Evolutionary conservation across 169 alveolate species (phyloP), one percentile per base, ranked within the genome.

Genomic region (Amoebophrya sp.): DNA sequence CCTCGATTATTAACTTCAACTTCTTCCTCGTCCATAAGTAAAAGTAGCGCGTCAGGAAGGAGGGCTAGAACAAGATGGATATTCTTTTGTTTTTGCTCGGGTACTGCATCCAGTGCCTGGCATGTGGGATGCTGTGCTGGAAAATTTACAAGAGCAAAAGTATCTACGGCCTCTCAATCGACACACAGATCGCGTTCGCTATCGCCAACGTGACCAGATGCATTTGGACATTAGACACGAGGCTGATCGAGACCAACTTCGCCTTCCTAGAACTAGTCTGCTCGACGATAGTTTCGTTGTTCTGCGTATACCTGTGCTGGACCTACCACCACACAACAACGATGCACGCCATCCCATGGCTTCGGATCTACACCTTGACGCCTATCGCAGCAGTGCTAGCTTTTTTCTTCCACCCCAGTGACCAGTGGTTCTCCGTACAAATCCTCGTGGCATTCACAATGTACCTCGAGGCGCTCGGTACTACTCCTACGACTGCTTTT

Each of bases 361-460:
- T 65, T 10, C 83, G 83, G 12, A 36, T 65, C 39, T 65, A 65
- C 83, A 26, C 83, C 33, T 26, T 65, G 0, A 65, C 83, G 2
- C 83, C 83, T 53, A 93, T 65, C 1, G 92, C 96, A 33, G 6
- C 53, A 40, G 92, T 96, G 36, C 89, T 95, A 2, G 93, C 95
- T 33, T 92, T 95, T 41, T 93, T 94, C 38, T 94, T 96, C 93
- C 96, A 96, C 92, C 98, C 98, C 40, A 96, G 97, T 18, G 92
- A 92, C 34, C 91, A 90, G 76, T 95, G 94, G 93, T 91, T 95
- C 92, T 78, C 96, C 0, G 94, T 92, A 39, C 96, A 95, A 92
- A 94, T 95, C 93, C 94, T 96, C 41, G 97, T 96, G 24, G 94
- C 97, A 0, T 95, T 96, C 90, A 93, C 97, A 0, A 96, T 96